Conservation (phyloP, 1,139 yeast species). For the Petasospora fabianii region DNA sequence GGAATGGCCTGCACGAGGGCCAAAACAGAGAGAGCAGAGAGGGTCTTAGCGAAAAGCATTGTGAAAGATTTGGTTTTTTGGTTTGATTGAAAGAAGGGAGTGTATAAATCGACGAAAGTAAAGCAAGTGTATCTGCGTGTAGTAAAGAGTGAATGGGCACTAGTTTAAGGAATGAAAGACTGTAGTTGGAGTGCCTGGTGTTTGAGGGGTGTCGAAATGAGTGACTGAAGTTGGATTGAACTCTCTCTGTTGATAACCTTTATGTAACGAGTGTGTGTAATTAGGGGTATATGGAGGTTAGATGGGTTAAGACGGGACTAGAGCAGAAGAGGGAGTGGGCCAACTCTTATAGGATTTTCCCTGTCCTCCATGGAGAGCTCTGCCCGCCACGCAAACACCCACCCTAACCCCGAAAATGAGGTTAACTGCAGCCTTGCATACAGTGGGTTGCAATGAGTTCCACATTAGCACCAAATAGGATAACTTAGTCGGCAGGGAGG, state of each 20-base stretch:
- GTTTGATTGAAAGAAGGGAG: constrained; percentile 1
- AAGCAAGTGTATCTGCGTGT: neutral
- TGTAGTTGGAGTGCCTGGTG: constrained; percentile 25
- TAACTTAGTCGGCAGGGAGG: constrained; percentile 2
- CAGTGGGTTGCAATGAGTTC: no score
- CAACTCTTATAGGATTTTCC: no score
- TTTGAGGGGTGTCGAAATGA: constrained; percentile 14
- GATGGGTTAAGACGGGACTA: no score
- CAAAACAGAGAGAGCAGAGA: constrained; percentile 20
- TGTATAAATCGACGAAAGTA: constrained; percentile 1
- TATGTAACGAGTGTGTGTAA: neutral
- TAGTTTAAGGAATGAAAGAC: constrained; percentile 26
- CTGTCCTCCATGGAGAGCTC: no score
- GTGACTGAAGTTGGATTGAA: constrained; percentile 18
- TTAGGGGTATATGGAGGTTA: no score
- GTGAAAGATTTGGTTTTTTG: constrained; percentile 1
- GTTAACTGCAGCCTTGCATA: no score
- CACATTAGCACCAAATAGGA: no score
- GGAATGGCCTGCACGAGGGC: constrained; percentile 23
- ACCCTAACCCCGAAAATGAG: no score
- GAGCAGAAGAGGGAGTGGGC: no score
- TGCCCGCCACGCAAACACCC: no score
- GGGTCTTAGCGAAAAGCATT: constrained; percentile 24
- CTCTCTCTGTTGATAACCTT: constrained; percentile 2
- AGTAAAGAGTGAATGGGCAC: constrained; percentile 26